A percentile compares a stretch with the other conserved stretches of the same genome.
phyloP scores from a whole-genome alignment of 768 basidiomycete genomes.

The Xanthoconium stramineum region DNA sequence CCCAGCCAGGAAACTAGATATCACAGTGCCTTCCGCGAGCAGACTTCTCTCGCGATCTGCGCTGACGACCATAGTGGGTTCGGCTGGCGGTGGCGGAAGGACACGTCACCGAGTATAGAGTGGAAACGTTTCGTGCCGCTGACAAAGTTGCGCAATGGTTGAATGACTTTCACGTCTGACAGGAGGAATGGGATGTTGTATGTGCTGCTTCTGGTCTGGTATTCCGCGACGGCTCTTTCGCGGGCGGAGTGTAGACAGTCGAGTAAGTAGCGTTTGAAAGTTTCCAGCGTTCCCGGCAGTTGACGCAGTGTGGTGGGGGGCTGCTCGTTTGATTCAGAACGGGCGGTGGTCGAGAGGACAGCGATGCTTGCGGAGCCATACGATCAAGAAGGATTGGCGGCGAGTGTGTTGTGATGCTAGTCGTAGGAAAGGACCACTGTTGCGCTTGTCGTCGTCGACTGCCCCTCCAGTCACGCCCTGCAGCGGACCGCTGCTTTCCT shows the following conservation, averaged over 20 bases:
- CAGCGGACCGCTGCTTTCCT: no score
- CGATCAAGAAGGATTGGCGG: not conserved
- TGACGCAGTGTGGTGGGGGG: not conserved
- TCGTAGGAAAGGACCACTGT: not conserved
- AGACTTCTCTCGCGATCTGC: no score
- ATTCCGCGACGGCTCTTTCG: not conserved
- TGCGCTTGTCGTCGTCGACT: no score
- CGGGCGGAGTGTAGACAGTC: not conserved
- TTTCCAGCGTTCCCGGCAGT: not conserved
- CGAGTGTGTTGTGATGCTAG: not conserved
- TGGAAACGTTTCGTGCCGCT: not conserved
- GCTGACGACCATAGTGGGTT: no score
- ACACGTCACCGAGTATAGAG: no score
- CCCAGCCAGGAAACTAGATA: no score
- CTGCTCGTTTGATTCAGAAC: no score
- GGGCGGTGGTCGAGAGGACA: no score
- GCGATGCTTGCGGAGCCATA: not conserved
- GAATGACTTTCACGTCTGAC: not conserved
- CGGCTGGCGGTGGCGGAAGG: no score
- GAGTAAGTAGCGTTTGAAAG: not conserved
- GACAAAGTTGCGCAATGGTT: not conserved
- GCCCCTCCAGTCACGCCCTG: no score
- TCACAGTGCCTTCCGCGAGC: no score
- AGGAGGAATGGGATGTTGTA: not conserved
- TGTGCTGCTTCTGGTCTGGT: not conserved